Conservation (phyloP, 495 filamentous ascomycete species). For the Aspergillus asperescens region DNA sequence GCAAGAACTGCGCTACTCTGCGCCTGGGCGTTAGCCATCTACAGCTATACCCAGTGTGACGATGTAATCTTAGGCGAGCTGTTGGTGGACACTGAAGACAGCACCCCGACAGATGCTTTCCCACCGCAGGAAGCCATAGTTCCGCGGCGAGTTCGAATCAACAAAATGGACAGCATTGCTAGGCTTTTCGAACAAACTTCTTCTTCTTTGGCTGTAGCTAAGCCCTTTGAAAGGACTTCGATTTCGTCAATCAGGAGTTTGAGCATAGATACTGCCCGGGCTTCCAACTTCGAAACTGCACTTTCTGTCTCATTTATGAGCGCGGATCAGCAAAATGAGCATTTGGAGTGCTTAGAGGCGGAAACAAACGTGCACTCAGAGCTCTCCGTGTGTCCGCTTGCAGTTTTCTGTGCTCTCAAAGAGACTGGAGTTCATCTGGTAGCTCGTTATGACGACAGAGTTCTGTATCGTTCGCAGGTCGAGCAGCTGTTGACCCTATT, state of each 20-base stretch:
- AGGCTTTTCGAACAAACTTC: slow-evolving; percentile 36
- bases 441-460: slow-evolving; percentile 49
- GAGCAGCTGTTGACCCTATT: slow-evolving; percentile 29
- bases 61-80: slow-evolving; percentile 50
- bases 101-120: not conserved
- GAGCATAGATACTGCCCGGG: slow-evolving; percentile 48
- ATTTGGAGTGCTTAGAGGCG: not conserved
- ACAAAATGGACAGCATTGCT: slow-evolving; percentile 7
- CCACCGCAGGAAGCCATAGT: slow-evolving; percentile 46
- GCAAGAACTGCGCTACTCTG: slow-evolving; percentile 41
- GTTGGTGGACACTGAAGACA: slow-evolving; percentile 25
- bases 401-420: slow-evolving; percentile 49
- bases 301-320: slow-evolving; percentile 33
- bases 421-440: slow-evolving; percentile 41
- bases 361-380: slow-evolving; percentile 27
- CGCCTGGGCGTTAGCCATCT: slow-evolving; percentile 49
- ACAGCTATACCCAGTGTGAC: slow-evolving; percentile 36
- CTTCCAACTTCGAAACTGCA: slow-evolving; percentile 52
- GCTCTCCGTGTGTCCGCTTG: slow-evolving; percentile 52
- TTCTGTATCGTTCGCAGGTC: slow-evolving; percentile 24
- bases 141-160: slow-evolving; percentile 43
- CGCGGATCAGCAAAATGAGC: not conserved
- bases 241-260: slow-evolving; percentile 54
- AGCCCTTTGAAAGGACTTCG: slow-evolving; percentile 54
- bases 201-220: slow-evolving; percentile 38